Evolutionary conservation across 2,329 filamentous ascomycete species (phyloP), one percentile per base, ranked within the genome.

Genomic region (Apiospora rasikravindrae): DNA sequence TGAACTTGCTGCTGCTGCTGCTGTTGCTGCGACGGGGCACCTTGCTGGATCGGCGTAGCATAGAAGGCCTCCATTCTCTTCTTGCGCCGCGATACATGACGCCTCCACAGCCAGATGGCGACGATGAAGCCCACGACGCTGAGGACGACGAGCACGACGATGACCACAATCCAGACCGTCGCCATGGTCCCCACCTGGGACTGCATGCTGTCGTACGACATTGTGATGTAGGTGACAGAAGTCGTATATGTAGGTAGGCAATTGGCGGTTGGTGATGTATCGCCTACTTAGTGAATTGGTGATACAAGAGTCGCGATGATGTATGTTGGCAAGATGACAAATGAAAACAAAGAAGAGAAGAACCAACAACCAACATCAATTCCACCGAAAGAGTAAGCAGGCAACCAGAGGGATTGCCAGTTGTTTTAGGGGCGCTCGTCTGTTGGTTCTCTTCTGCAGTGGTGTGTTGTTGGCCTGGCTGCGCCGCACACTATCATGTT

Each of bases 91-190:
- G 16, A 6, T 14, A 47, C 40, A 4, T 45, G 66, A 14, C 66
- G 66, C 66, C 66, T 26, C 66, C 40, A 47, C 66, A 68, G 16
- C 40, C 40, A 44, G n/a, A 68, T 44, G 66, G 40, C 40, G 6
- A 68, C n/a, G 42, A 68, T 19, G n/a, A 24, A 26, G 14, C 40
- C 66, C 24, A 29, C 26, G n/a, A 68, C 44, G 24, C 26, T 29
- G n/a, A 68, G 10, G 66, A 68, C 66, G 42, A 44, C 40, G 6
- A 68, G 24, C 1, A 68, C 44, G 66, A 68, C 66, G 24, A 68
- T 68, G 13, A 47, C 40, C 1, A 47, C 24, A n/a, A 68, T 68
- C 24, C n/a, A 29, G 13, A 26, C 66, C 2, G 66, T 68, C 14
- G 66, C n/a, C 13, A 68, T 22, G 40, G 66, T 68, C 33, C 29